Evolutionary conservation across 352 stramenopile genomes (phyloP), one percentile per base, ranked within the genome.

Genomic region (Pythium insidiosum): DNA sequence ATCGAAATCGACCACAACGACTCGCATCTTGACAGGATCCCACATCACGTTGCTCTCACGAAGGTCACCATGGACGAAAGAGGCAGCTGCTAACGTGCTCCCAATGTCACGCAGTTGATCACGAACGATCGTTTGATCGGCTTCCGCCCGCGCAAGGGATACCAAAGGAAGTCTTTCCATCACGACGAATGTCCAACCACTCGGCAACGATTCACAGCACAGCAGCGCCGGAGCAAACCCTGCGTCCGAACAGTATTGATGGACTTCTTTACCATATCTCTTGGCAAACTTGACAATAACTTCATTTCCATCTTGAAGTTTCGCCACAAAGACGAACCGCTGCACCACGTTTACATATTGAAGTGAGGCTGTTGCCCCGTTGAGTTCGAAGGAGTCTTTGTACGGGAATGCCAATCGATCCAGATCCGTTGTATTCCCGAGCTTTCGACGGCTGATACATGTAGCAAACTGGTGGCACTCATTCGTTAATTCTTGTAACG

Each of bases 1-100:
- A 41, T 62, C 59, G 26, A 65, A 68, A 50, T 65, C 59, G 33
- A 62, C 50, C 46, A 62, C 37, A n/a, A 68, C 50, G 43, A 68
- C 50, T 49, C 48, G 50, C 23, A 59, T 56, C 44, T 53, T 44
- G 42, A 21, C 11, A 11, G 36, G 6, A 53, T 63, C 55, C 51
- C 56, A n/a, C n/a, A n/a, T n/a, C n/a, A n/a, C n/a, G n/a, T n/a
- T n/a, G n/a, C n/a, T n/a, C n/a, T n/a, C n/a, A n/a, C n/a, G n/a
- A n/a, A n/a, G n/a, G n/a, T n/a, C n/a, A n/a, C n/a, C n/a, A n/a
- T n/a, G n/a, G n/a, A 49, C 47, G 39, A 49, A 55, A 22, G 22
- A 18, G 4, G 34, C 47, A 38, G 22, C 38, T 28, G 15, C 11
- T 31, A 55, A 21, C 2, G 23, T 19, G 30, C 24, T 38, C 34